A percentile compares a stretch with the other conserved stretches of the same genome.
These are phyloP conservation scores for Chaetomium globosum DNA, from an alignment of 2,329 filamentous ascomycete species.

Conservation along the genomic window DNA sequence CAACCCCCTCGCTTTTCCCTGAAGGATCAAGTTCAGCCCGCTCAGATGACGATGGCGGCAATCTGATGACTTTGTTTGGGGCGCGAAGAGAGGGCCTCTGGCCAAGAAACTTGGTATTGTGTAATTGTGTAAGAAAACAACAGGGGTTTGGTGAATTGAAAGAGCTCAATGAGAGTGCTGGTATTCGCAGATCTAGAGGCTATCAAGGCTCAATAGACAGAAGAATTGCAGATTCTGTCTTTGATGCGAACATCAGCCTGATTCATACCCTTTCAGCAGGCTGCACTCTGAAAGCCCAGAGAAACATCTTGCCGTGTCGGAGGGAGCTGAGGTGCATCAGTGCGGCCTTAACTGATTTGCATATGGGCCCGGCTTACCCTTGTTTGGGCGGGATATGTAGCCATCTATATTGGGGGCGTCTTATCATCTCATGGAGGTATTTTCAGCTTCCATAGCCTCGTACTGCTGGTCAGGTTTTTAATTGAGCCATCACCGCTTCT, in stretches of 20 bases:
- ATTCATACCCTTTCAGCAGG: not conserved
- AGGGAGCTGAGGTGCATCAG: constrained; percentile 5
- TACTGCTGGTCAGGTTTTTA: not conserved
- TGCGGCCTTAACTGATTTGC: constrained; percentile 16
- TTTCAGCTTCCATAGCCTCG: not conserved
- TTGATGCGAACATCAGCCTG: constrained; percentile 6
- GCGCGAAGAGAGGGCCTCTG: not conserved
- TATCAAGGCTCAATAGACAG: not conserved
- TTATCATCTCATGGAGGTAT: not conserved
- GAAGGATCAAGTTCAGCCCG: constrained; percentile 10
- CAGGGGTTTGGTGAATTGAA: not conserved
- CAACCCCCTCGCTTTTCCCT: constrained; percentile 33
- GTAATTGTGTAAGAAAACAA: not conserved
- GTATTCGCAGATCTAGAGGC: not conserved
- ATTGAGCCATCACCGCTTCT: not conserved
- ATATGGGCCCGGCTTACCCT: not conserved
- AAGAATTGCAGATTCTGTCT: not conserved
- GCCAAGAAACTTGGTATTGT: not conserved
- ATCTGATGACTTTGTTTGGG: not conserved
- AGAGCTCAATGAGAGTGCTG: not conserved
- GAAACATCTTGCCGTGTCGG: not conserved
- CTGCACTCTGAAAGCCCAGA: not conserved
- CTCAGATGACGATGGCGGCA: constrained; percentile 1
- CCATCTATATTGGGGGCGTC: not conserved
- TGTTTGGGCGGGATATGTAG: not conserved